Conservation (phyloP, 2,329 filamentous ascomycete species). For the Ophiostoma fasciatum region DNA sequence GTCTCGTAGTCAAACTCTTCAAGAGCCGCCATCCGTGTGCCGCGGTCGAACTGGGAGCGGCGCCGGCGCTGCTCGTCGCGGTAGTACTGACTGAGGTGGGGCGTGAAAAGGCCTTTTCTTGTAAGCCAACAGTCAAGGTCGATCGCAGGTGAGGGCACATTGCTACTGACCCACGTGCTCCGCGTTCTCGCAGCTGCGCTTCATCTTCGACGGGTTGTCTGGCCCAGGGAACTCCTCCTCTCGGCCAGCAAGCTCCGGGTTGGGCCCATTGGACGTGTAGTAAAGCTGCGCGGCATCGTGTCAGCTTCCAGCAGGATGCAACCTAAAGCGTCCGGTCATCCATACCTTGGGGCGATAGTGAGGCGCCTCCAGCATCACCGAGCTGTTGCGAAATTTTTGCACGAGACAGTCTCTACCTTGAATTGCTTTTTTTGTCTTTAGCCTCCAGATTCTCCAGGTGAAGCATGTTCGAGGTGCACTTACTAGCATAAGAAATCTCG, state of each 20-base stretch:
- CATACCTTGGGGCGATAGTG: conserved; percentile 71
- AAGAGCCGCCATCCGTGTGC: conserved; percentile 55
- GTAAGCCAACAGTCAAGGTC: background rate
- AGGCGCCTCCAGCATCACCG: conserved; percentile 76
- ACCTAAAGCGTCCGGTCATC: too few species aligned
- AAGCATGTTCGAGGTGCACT: conserved; percentile 22
- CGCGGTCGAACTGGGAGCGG: conserved; percentile 67
- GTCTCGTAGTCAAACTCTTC: conserved; percentile 45
- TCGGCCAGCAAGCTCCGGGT: conserved; percentile 42
- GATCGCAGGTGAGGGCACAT: background rate
- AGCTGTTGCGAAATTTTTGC: conserved; percentile 93
- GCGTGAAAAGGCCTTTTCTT: conserved; percentile 57
- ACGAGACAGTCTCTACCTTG: conserved; percentile 85
- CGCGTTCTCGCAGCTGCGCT: conserved; percentile 75
- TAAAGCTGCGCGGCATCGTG: conserved; percentile 27
- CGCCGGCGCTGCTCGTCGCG: conserved; percentile 63
- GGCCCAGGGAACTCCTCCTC: conserved; percentile 65
- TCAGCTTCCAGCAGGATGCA: too few species aligned
- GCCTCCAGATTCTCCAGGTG: too few species aligned
- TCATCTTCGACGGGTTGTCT: conserved; percentile 78
- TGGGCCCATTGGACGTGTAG: conserved; percentile 32
- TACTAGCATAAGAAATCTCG: conserved; percentile 91
- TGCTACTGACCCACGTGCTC: conserved; percentile 57
- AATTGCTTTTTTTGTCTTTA: conserved; percentile 43
- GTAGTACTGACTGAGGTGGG: conserved; percentile 58